Percentiles rank a stretch among this genome's conserved stretches.
Evolutionary conservation across 2,329 filamentous ascomycete species (phyloP).

Genomic region (Diaporthe sp.): DNA sequence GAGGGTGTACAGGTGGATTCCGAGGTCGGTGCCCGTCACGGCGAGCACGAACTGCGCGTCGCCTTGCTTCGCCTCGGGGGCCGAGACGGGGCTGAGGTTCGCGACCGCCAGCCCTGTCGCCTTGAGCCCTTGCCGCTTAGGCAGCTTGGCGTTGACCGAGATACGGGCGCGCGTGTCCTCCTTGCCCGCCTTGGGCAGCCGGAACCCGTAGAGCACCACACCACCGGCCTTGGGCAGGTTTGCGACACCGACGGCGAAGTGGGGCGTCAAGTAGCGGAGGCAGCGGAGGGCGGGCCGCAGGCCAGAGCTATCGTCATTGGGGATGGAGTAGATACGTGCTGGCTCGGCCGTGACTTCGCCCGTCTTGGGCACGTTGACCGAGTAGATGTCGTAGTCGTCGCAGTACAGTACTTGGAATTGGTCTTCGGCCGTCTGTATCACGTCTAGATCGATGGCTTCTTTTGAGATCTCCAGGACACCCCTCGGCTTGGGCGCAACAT

Average conservation of each 20-base stretch:
- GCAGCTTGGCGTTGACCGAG: constrained; percentile 69
- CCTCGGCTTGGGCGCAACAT: constrained; percentile 62
- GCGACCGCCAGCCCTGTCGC: constrained; percentile 84
- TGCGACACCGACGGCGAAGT: constrained; percentile 69
- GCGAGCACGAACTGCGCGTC: constrained; percentile 85
- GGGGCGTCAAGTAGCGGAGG: constrained; percentile 70
- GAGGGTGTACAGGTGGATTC: constrained; percentile 82
- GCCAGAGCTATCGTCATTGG: constrained; percentile 57
- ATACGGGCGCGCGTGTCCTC: constrained; percentile 59
- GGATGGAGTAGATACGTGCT: constrained; percentile 68
- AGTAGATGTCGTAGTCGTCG: constrained; percentile 80
- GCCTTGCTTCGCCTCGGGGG: constrained; percentile 64
- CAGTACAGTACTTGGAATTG: constrained; percentile 84
- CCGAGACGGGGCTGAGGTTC: constrained; percentile 71
- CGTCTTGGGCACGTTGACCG: constrained; percentile 69
- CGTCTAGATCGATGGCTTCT: constrained; percentile 79
- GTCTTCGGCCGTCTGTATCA: constrained; percentile 72
- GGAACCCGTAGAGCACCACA: constrained; percentile 68
- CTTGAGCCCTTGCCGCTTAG: constrained; percentile 69
- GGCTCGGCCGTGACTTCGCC: constrained; percentile 58
- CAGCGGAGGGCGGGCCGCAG: constrained; percentile 67
- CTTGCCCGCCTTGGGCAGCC: constrained; percentile 59
- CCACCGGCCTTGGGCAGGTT: constrained; percentile 73
- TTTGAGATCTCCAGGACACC: constrained; percentile 64
- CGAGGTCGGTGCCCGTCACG: constrained; percentile 83